Evolutionary conservation across 495 filamentous ascomycete species (phyloP).

Genomic region (Podospora pseudoanserina): DNA sequence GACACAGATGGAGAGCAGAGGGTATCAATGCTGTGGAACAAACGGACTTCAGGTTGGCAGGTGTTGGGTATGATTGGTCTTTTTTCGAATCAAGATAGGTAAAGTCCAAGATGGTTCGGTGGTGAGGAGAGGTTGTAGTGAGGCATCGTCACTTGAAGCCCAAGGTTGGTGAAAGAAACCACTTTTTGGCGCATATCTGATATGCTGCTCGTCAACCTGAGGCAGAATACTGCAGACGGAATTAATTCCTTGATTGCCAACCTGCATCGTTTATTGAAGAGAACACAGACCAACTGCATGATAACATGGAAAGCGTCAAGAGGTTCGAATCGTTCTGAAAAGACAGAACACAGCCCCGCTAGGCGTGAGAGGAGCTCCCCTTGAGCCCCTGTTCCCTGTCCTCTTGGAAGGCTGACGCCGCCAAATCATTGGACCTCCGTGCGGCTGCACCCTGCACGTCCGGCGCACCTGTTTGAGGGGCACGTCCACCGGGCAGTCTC

Average conservation of each 20-base stretch:
- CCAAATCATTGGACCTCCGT: not conserved
- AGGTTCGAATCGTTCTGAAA: not conserved
- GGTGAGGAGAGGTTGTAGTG: not conserved
- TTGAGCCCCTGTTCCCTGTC: slow-evolving; percentile 3
- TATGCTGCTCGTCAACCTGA: not conserved
- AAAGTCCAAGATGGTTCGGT: not conserved
- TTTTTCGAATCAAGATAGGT: not conserved
- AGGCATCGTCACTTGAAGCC: not conserved
- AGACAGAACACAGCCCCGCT: slow-evolving; percentile 1
- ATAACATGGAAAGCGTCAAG: not conserved
- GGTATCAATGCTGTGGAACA: not conserved
- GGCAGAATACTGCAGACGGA: not conserved
- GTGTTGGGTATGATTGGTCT: not conserved
- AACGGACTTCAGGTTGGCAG: not conserved
- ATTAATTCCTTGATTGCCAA: not conserved
- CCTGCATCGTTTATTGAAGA: not conserved
- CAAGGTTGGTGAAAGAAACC: not conserved
- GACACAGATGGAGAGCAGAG: not conserved
- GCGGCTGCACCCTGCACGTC: not conserved
- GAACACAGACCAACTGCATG: not conserved
- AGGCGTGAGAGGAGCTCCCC: not conserved
- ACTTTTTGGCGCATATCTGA: not conserved
- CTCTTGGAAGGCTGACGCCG: not conserved
- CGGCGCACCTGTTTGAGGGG: not conserved
- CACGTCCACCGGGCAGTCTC: not conserved